Conservation (phyloP, 1,284 basidiomycete species). For the Sporisorium iseilematis-ciliati region DNA sequence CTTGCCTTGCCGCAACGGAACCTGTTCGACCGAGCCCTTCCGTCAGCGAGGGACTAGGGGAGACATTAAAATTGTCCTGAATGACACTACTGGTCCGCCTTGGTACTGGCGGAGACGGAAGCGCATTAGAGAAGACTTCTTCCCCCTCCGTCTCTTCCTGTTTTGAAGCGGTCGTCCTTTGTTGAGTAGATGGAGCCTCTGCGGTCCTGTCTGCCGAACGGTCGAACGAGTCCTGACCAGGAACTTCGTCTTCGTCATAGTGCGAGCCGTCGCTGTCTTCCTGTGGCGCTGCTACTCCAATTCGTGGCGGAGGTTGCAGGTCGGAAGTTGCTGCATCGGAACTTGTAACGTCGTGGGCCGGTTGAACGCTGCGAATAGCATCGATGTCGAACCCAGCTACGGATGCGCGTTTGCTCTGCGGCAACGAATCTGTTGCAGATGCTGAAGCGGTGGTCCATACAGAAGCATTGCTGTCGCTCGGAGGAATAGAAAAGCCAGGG, state of each 20-base stretch:
- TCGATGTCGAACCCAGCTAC: slow-evolving; percentile 42
- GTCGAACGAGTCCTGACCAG: slow-evolving; percentile 23
- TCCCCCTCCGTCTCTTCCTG: not conserved
- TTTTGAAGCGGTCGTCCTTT: not conserved
- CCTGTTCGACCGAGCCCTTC: slow-evolving; percentile 10
- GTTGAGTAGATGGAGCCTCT: not conserved
- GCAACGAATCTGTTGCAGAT: slow-evolving; percentile 9
- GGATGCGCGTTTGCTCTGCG: slow-evolving; percentile 46
- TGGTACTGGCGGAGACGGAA: slow-evolving; percentile 45
- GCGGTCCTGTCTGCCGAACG: slow-evolving; percentile 28
- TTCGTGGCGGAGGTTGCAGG: slow-evolving; percentile 11
- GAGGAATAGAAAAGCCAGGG: slow-evolving; percentile 19
- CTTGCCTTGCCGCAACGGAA: slow-evolving; percentile 9
- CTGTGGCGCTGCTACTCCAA: slow-evolving; percentile 16
- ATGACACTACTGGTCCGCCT: slow-evolving; percentile 40
- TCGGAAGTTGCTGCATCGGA: not conserved
- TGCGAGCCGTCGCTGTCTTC: slow-evolving; percentile 53
- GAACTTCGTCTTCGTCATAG: slow-evolving; percentile 44
- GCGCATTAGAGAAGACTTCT: slow-evolving; percentile 25
- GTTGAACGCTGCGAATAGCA: slow-evolving; percentile 33
- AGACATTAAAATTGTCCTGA: slow-evolving; percentile 29
- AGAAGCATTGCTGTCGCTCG: slow-evolving; percentile 44
- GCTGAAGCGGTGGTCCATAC: slow-evolving; percentile 42
- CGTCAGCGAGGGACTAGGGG: slow-evolving; percentile 24
- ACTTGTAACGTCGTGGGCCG: slow-evolving; percentile 7